Percentiles rank a stretch among this genome's conserved stretches.
phyloP scores from a whole-genome alignment of 2,329 filamentous ascomycete genomes.

The Penicillium olsonii region DNA sequence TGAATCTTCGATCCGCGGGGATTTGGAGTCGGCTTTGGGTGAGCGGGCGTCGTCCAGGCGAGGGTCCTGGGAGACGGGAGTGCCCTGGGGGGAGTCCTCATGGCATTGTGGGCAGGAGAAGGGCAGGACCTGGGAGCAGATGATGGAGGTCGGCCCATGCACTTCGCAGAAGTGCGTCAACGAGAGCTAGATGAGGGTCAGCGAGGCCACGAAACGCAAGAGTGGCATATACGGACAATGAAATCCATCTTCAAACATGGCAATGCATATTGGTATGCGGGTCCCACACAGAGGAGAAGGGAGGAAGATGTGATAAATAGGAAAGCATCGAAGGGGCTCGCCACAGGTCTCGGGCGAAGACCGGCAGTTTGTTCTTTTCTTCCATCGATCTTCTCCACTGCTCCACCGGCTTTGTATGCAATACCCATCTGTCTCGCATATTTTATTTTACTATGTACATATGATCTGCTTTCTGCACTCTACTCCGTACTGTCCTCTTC shows the following conservation, averaged over 20 bases:
- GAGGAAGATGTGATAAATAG: conserved; percentile 8
- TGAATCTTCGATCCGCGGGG: conserved; percentile 49
- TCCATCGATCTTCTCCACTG: not conserved
- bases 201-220: not conserved
- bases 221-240: conserved; percentile 38
- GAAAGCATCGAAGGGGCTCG: not conserved
- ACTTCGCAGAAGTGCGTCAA: conserved; percentile 65
- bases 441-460: too few relatives aligned
- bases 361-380: not conserved
- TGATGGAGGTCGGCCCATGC: conserved; percentile 63
- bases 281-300: conserved; percentile 22
- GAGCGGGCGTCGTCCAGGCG: conserved; percentile 16
- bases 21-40: conserved; percentile 19
- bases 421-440: too few relatives aligned
- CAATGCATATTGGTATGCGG: conserved; percentile 33
- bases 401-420: not conserved
- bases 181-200: conserved; percentile 51
- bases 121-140: conserved; percentile 61
- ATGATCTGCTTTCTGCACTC: too few relatives aligned
- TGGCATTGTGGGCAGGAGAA: conserved; percentile 57
- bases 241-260: conserved; percentile 46
- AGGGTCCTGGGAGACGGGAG: conserved; percentile 26
- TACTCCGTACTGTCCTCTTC: too few relatives aligned
- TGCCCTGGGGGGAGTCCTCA: conserved; percentile 39
- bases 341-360: not conserved